A percentile compares a stretch with the other conserved stretches of the same genome.
These are phyloP conservation scores for Golovinomyces cichoracearum DNA, from an alignment of 2,329 filamentous ascomycete species.

Conservation along the genomic window DNA sequence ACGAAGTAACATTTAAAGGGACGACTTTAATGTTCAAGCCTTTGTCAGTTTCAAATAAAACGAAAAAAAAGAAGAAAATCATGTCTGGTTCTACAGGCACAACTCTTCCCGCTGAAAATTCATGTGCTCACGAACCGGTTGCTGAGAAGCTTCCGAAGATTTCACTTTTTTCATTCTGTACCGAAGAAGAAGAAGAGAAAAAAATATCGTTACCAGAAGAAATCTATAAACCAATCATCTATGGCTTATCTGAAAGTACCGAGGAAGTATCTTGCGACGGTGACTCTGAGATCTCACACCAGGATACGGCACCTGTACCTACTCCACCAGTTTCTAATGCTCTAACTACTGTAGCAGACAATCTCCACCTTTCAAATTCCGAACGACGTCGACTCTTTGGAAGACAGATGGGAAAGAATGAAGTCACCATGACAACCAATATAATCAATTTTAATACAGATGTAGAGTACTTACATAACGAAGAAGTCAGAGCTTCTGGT, in stretches of 20 bases:
- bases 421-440: constrained; percentile 24
- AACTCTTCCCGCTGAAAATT: background rate
- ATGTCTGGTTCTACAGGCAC: background rate
- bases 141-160: constrained; percentile 21
- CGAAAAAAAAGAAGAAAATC: constrained; percentile 35
- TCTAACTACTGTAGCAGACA: constrained; percentile 44
- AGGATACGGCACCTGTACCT: constrained; percentile 13
- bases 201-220: constrained; percentile 4
- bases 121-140: constrained; percentile 7
- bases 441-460: constrained; percentile 78
- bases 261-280: constrained; percentile 3
- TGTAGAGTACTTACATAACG: constrained; percentile 63
- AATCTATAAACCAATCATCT: constrained; percentile 28
- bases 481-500: constrained; percentile 42
- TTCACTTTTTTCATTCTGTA: constrained; percentile 42
- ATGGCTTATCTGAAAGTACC: constrained; percentile 8
- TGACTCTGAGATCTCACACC: constrained; percentile 10
- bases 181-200: constrained; percentile 14
- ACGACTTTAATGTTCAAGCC: constrained; percentile 76
- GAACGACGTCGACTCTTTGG: constrained; percentile 70
- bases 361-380: constrained; percentile 52
- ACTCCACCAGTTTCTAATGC: constrained; percentile 21
- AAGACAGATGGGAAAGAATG: constrained; percentile 24
- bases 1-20: constrained; percentile 41
- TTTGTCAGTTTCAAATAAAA: constrained; percentile 54